Evolutionary conservation across 495 filamentous ascomycete species (phyloP), one percentile per base, ranked within the genome.

Genomic region (Penicillium chermesinum): DNA sequence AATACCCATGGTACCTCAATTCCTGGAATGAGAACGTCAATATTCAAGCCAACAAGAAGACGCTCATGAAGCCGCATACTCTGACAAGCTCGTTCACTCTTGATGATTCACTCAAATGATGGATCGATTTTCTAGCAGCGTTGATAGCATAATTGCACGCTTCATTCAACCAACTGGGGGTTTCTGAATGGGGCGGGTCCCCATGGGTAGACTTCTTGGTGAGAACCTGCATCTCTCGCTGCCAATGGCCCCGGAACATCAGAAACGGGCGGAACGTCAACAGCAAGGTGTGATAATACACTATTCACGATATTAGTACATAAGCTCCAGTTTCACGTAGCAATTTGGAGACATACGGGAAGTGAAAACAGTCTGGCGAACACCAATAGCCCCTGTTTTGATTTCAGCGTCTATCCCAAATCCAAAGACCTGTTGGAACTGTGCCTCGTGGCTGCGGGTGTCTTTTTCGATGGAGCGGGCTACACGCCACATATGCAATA

Each of bases 201-300:
- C n/a, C 45, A 15, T 19, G 45, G 1, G 45, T 4, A 10, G 25
- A 18, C 3, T 54, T 50, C 9, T 49, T 46, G 1, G 51, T 45
- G 14, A 56, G 35, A 12, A 52, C 10, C 38, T 63, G 58, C 46
- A 55, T 59, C 22, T 65, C 62, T 7, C 64, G 58, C 13, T 59
- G 64, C 65, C 63, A 68, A 35, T 69, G 63, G 2, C 67, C 71
- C 1, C 71, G 63, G 39, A 74, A 72, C 7, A 75, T 72, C 18
- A 75, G 41, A 47, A 75, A 75, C 5, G 70, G 72, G 0, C 72
- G 65, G 44, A 69, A 73, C 1, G 72, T 73, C 2, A 75, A 52
- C 12, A 73, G 64, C 7, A 71, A 49, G 1, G 59, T 65, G 33
- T 66, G 66, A 32, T 73, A 69, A 33, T 73, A 75, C 2, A 73